phyloP scores from a whole-genome alignment of 2,329 filamentous ascomycete species.

The Colletotrichum salicis region DNA sequence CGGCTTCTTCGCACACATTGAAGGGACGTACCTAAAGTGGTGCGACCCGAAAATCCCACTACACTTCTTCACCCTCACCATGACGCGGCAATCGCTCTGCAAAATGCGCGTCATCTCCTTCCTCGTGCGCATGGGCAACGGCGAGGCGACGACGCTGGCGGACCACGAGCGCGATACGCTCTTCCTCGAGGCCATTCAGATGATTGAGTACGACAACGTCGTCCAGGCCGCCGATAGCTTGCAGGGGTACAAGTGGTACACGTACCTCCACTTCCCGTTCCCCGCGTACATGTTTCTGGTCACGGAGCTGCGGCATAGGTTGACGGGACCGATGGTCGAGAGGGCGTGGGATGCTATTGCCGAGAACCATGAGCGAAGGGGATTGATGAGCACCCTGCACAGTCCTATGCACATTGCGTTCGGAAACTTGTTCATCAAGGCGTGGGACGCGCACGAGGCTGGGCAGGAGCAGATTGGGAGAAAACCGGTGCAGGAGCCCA shows the following conservation, averaged over 20 bases:
- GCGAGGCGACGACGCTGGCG: slow-evolving; percentile 51
- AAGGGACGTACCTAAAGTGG: slow-evolving; percentile 64
- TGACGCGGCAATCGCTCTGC: slow-evolving; percentile 65
- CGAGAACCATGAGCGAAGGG: slow-evolving; percentile 64
- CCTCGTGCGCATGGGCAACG: slow-evolving; percentile 59
- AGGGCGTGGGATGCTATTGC: slow-evolving; percentile 68
- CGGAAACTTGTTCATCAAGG: slow-evolving; percentile 67
- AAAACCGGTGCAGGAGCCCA: slow-evolving; percentile 53
- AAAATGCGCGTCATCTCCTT: slow-evolving; percentile 67
- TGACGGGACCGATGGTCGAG: slow-evolving; percentile 65
- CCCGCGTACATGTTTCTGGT: slow-evolving; percentile 71
- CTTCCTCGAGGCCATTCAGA: slow-evolving; percentile 65
- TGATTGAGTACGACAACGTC: slow-evolving; percentile 69
- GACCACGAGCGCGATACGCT: slow-evolving; percentile 61
- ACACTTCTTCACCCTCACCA: slow-evolving; percentile 68
- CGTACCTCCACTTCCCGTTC: slow-evolving; percentile 68
- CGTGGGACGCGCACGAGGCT: slow-evolving; percentile 68
- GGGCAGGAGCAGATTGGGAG: slow-evolving; percentile 58
- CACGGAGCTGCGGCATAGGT: slow-evolving; percentile 63
- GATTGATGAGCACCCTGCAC: slow-evolving; percentile 59
- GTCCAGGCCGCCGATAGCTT: slow-evolving; percentile 63
- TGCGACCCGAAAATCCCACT: slow-evolving; percentile 69
- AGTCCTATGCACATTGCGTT: slow-evolving; percentile 69
- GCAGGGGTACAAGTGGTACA: slow-evolving; percentile 68
- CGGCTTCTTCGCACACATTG: slow-evolving; percentile 64